A percentile compares a stretch with the other conserved stretches of the same genome.
These are phyloP conservation scores for Coniochaeta sp. DNA, from an alignment of 2,329 filamentous ascomycete species.

Conservation along the genomic window DNA sequence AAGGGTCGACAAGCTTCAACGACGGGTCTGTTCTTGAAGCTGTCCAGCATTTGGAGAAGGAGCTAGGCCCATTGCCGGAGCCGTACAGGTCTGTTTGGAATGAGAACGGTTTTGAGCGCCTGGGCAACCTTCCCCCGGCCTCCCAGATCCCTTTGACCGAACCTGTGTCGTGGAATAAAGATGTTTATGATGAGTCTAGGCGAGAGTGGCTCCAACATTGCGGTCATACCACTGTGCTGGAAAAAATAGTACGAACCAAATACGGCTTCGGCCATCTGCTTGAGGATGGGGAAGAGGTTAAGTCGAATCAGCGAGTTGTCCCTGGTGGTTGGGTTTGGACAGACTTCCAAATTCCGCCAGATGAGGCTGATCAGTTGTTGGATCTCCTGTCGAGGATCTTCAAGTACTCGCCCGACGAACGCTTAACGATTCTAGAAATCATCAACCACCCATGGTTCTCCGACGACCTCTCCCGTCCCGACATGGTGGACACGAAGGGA, in stretches of 20 bases:
- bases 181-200: neutral
- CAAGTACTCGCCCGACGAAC: neutral
- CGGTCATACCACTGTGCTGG: neutral
- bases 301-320: neutral
- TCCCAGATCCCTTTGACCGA: neutral
- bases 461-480: too few relatives aligned
- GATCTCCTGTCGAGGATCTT: neutral
- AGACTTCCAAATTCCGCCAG: neutral
- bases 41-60: neutral
- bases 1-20: neutral
- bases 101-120: neutral
- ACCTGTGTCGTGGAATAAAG: neutral
- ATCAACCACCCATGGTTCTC: neutral
- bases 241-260: neutral
- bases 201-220: neutral
- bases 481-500: too few relatives aligned
- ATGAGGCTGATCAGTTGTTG: neutral
- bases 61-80: neutral
- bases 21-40: neutral
- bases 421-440: neutral
- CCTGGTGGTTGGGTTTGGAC: neutral
- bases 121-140: neutral
- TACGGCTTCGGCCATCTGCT: neutral
- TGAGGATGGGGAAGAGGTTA: neutral
- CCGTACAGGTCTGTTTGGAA: neutral